Percentiles rank a stretch among this genome's conserved stretches.
These are phyloP conservation scores for Boletus patriciae DNA, from an alignment of 768 basidiomycete species.

Conservation along the genomic window DNA sequence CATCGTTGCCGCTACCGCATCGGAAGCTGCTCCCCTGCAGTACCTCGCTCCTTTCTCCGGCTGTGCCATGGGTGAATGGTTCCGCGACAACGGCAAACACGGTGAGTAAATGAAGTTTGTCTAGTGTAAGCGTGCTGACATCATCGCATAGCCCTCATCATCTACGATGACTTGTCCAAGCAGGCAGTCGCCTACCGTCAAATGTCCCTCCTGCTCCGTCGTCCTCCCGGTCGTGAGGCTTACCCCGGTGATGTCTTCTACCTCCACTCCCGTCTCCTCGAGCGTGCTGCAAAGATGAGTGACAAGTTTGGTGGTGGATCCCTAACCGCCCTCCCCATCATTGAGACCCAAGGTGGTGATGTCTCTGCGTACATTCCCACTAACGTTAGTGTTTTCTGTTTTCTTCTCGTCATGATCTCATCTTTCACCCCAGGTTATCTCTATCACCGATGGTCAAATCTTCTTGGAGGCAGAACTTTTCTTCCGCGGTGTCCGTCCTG, in stretches of 20 bases:
- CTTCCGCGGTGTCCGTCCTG: slow-evolving; percentile 99
- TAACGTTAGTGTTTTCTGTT: slow-evolving; percentile 52
- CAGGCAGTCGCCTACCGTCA: slow-evolving; percentile 99
- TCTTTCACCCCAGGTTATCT: slow-evolving; percentile 73
- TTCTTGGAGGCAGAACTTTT: slow-evolving; percentile 99
- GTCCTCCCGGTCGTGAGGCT: slow-evolving; percentile 99
- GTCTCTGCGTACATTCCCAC: slow-evolving; percentile 99
- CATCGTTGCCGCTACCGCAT: slow-evolving; percentile 98
- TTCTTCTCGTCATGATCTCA: background rate
- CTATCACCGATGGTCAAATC: slow-evolving; percentile 99
- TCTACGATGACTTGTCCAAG: slow-evolving; percentile 99
- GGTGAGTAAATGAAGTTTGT: slow-evolving; percentile 48
- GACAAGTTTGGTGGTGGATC: slow-evolving; percentile 99
- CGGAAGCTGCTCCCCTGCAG: slow-evolving; percentile 98
- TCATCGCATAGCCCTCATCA: slow-evolving; percentile 72
- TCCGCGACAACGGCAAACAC: slow-evolving; percentile 99
- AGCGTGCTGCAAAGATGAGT: slow-evolving; percentile 99
- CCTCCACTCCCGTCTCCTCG: slow-evolving; percentile 99
- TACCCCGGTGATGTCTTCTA: slow-evolving; percentile 99
- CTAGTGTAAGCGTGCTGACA: slow-evolving; percentile 12
- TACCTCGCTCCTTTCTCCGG: slow-evolving; percentile 99
- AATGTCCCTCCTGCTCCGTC: slow-evolving; percentile 99
- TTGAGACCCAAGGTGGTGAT: slow-evolving; percentile 99
- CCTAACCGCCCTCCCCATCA: slow-evolving; percentile 97
- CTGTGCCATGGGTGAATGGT: slow-evolving; percentile 99